Conservation (phyloP, 108 stramenopile species). For the Skeletonema costatum region DNA sequence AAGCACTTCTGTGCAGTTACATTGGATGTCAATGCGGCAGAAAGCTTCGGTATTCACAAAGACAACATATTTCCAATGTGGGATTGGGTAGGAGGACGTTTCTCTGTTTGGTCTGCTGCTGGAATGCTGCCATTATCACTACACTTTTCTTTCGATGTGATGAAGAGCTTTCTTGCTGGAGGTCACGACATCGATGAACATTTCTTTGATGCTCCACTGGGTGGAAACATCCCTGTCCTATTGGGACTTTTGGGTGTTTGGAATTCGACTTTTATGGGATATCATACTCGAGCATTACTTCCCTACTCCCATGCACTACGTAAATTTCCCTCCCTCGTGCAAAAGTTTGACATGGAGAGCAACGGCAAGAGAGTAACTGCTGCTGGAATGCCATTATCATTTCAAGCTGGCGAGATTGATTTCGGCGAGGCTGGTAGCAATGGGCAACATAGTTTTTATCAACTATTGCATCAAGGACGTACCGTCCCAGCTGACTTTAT, state of each 20-base stretch:
- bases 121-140: conserved; percentile 91
- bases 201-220: conserved; percentile 93
- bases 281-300: conserved; percentile 88
- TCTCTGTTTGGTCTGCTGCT: conserved; percentile 82
- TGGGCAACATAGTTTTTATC: conserved; percentile 96
- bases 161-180: conserved; percentile 87
- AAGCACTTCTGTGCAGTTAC: conserved; percentile 90
- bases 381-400: conserved; percentile 77
- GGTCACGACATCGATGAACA: conserved; percentile 98
- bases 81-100: conserved; percentile 98
- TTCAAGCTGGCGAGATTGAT: conserved; percentile 80
- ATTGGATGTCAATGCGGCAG: conserved; percentile 14
- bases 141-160: conserved; percentile 85
- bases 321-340: conserved; percentile 94
- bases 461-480: conserved; percentile 98
- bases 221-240: conserved; percentile 95
- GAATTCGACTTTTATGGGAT: conserved; percentile 98
- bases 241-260: conserved; percentile 97
- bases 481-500: conserved; percentile 97
- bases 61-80: conserved; percentile 93
- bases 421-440: conserved; percentile 96
- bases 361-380: conserved; percentile 97
- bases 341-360: conserved; percentile 98
- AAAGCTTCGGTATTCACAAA: conserved; percentile 78
- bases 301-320: conserved; percentile 93